Conservation (phyloP, 345 rosid species). For the Draba incana region DNA sequence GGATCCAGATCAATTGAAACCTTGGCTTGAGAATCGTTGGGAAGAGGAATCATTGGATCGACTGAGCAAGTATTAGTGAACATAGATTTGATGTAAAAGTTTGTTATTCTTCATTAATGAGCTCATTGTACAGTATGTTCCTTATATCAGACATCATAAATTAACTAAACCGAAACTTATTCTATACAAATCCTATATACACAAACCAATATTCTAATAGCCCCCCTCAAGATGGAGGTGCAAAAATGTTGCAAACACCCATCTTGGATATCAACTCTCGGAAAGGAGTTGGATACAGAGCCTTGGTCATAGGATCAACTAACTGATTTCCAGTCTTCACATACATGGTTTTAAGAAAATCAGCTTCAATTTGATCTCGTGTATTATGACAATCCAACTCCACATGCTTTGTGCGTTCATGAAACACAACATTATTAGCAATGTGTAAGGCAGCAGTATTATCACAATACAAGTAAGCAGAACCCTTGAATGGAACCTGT, state of each 20-base stretch:
- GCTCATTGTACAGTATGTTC: too few species aligned
- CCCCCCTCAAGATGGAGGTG: too few species aligned
- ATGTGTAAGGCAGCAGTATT: not conserved
- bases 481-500: not conserved
- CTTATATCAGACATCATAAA: too few species aligned
- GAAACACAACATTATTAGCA: not conserved
- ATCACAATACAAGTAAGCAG: not conserved
- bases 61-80: too few species aligned
- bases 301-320: not conserved
- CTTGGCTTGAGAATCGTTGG: too few species aligned
- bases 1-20: too few species aligned
- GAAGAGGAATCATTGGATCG: too few species aligned
- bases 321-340: rapidly evolving
- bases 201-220: too few species aligned
- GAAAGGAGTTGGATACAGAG: not conserved
- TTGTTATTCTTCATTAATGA: too few species aligned
- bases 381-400: not conserved
- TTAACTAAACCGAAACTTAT: too few species aligned
- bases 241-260: not conserved
- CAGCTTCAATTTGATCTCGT: not conserved
- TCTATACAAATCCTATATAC: too few species aligned
- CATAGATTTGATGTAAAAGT: too few species aligned
- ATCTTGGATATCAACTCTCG: not conserved
- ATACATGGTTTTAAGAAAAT: not conserved
- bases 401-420: not conserved